These are phyloP conservation scores for Cryptococcus sp. DNA, from an alignment of 1,284 basidiomycete species.

Conservation along the genomic window DNA sequence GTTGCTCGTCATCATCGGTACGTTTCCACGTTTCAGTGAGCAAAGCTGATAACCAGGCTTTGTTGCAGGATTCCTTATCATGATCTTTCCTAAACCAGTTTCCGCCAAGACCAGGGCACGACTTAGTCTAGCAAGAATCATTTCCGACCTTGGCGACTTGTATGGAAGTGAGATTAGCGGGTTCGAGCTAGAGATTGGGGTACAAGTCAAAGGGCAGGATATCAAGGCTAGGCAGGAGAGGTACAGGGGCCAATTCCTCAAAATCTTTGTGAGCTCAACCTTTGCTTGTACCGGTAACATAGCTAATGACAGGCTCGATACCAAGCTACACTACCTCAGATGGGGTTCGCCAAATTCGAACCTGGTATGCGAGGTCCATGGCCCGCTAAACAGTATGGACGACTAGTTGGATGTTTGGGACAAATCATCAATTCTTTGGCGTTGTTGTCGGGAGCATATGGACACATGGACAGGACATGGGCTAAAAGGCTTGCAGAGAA, in stretches of 20 bases:
- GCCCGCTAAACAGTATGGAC: constrained; percentile 39
- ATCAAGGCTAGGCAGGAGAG: constrained; percentile 12
- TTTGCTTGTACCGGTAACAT: not conserved
- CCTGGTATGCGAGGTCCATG: constrained; percentile 43
- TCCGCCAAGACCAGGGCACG: constrained; percentile 39
- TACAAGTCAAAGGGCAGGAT: not conserved
- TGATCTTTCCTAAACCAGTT: constrained; percentile 41
- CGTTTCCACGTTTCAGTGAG: not conserved
- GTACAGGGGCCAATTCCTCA: constrained; percentile 27
- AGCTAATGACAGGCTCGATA: constrained; percentile 13
- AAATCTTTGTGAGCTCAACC: constrained; percentile 25
- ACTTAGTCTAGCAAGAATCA: constrained; percentile 34
- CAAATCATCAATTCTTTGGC: constrained; percentile 32
- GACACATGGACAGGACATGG: constrained; percentile 30
- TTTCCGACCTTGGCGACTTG: constrained; percentile 35
- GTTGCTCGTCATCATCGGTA: constrained; percentile 45
- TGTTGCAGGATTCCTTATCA: constrained; percentile 38
- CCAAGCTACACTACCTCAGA: constrained; percentile 23
- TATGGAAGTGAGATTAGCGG: constrained; percentile 37
- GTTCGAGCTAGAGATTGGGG: constrained; percentile 30
- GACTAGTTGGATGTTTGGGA: constrained; percentile 24
- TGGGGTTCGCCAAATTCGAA: constrained; percentile 33
- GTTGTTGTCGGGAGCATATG: constrained; percentile 32
- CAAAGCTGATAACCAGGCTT: constrained; percentile 24
- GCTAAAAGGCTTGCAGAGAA: constrained; percentile 21